Conservation (phyloP, 495 filamentous ascomycete species). For the Sordaria brevicollis region DNA sequence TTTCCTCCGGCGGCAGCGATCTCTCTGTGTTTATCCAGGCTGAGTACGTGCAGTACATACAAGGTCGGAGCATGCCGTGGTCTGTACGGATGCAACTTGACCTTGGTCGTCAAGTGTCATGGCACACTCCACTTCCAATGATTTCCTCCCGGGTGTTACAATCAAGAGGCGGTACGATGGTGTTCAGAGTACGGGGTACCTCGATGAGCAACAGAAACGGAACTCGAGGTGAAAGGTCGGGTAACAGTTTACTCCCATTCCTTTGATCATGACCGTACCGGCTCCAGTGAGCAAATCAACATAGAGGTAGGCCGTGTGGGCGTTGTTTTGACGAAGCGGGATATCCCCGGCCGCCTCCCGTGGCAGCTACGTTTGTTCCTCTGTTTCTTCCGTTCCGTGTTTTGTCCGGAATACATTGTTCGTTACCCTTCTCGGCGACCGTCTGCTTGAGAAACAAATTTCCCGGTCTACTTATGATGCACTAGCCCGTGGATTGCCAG, state of each 20-base stretch:
- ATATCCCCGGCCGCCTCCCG: background rate
- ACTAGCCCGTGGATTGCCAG: slow-evolving; percentile 29
- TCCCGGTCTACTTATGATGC: slow-evolving; percentile 26
- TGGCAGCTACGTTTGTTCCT: background rate
- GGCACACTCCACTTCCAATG: slow-evolving; percentile 13
- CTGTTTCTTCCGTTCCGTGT: background rate
- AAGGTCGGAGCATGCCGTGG: slow-evolving; percentile 12
- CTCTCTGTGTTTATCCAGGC: background rate
- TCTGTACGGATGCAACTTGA: slow-evolving; percentile 3
- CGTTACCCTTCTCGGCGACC: background rate
- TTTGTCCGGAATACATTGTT: background rate
- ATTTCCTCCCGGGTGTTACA: slow-evolving; percentile 12
- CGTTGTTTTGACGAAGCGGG: background rate
- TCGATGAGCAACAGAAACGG: slow-evolving; percentile 3
- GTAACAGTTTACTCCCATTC: background rate
- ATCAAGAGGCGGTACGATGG: background rate
- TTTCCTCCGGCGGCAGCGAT: background rate
- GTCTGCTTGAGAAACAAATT: background rate
- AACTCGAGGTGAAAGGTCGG: slow-evolving; percentile 9
- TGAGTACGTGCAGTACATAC: slow-evolving; percentile 1
- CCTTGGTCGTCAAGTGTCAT: slow-evolving; percentile 9
- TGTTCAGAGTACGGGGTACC: background rate
- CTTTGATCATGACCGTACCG: background rate
- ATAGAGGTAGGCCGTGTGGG: background rate
- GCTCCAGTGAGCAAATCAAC: background rate